Evolutionary conservation across 169 alveolate species (phyloP).

Genomic region (Cryptosporidium andersoni): DNA sequence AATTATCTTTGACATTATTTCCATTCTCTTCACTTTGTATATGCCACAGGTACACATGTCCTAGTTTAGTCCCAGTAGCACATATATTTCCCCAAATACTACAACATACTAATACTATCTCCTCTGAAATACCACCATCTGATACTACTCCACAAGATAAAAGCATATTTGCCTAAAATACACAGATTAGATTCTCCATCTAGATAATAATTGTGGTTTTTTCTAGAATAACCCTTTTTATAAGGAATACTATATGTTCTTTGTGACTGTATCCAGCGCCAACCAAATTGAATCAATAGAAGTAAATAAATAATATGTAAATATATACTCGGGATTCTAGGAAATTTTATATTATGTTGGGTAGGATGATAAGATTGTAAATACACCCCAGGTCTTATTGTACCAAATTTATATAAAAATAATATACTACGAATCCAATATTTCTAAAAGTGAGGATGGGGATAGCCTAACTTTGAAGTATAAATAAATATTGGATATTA

Average conservation of each 20-base stretch:
- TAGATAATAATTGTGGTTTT: slow-evolving; percentile 1
- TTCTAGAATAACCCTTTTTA: not conserved
- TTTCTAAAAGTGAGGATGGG: too few relatives aligned
- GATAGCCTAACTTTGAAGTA: too few relatives aligned
- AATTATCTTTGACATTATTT: not conserved
- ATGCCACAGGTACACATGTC: slow-evolving; percentile 65
- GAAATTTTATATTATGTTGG: too few relatives aligned
- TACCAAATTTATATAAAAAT: too few relatives aligned
- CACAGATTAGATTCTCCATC: slow-evolving; percentile 1
- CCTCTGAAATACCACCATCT: slow-evolving; percentile 59
- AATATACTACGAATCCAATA: too few relatives aligned
- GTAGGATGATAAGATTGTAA: too few relatives aligned
- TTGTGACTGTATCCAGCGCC: not conserved
- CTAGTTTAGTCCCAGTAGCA: slow-evolving; percentile 65
- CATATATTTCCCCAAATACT: slow-evolving; percentile 61
- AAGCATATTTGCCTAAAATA: slow-evolving; percentile 28
- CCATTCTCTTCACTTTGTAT: slow-evolving; percentile 1
- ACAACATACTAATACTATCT: slow-evolving; percentile 34
- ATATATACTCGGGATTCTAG: too few relatives aligned
- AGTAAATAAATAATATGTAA: not conserved
- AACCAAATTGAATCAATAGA: not conserved
- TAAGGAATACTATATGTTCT: not conserved
- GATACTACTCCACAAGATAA: slow-evolving; percentile 66
- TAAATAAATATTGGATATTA: too few relatives aligned
- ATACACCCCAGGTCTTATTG: too few relatives aligned